Evolutionary conservation across 371 early-diverging fungal species (phyloP).

Genomic region (Mucor saturninus): DNA sequence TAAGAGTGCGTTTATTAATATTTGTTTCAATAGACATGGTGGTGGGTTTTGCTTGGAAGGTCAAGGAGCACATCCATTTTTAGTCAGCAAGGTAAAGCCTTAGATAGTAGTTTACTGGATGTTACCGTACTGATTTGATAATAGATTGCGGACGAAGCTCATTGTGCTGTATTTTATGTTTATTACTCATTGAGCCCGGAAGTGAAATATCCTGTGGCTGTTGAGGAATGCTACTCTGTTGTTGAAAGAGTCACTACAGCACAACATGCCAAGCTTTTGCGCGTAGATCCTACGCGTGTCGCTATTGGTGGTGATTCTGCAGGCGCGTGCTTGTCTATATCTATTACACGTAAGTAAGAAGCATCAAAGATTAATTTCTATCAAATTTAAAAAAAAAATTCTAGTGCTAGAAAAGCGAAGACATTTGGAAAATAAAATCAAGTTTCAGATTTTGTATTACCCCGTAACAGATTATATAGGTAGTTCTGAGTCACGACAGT

Average conservation of each 20-base stretch:
- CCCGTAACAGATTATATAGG: conserved; percentile 3
- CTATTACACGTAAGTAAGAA: conserved; percentile 12
- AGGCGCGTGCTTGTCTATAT: conserved; percentile 25
- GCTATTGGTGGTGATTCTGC: conserved; percentile 30
- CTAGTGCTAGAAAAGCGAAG: conserved; percentile 20
- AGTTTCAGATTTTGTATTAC: conserved; percentile 16
- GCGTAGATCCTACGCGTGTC: conserved; percentile 11
- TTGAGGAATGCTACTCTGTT: conserved; percentile 16
- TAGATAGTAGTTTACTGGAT: too few relatives aligned
- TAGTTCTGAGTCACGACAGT: conserved; percentile 6
- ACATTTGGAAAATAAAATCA: conserved; percentile 9
- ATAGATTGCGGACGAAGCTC: conserved; percentile 11
- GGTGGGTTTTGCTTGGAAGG: conserved; percentile 8
- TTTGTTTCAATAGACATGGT: neutral
- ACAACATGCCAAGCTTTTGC: conserved; percentile 1
- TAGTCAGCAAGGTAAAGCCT: conserved; percentile 4
- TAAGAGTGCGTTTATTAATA: neutral
- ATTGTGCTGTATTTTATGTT: conserved; percentile 17
- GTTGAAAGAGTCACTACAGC: neutral
- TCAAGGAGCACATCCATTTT: conserved; percentile 10
- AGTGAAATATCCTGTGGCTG: conserved; percentile 22
- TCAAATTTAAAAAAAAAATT: conserved; percentile 1
- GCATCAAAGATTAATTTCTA: neutral
- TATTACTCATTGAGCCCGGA: conserved; percentile 26
- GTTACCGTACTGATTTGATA: neutral